Conservation (phyloP, 73 alveolate species). For the Uronychia binucleata region DNA sequence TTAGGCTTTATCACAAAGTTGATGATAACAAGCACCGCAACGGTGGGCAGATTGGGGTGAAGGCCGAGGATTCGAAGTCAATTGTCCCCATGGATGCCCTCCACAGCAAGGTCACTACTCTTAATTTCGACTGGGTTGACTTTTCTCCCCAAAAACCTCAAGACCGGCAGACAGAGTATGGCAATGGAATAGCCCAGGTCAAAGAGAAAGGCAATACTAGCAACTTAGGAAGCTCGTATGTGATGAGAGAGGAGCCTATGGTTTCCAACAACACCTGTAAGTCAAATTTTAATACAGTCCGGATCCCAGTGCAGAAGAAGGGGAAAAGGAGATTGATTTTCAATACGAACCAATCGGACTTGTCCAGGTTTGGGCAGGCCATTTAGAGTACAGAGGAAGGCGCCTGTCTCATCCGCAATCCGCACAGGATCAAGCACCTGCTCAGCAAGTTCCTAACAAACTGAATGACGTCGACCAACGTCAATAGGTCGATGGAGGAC, state of each 20-base stretch:
- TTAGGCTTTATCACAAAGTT: not conserved
- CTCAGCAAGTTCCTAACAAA: not conserved
- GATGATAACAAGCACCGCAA: not conserved
- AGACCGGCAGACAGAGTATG: not conserved
- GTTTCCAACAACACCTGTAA: too few species aligned
- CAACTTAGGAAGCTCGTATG: too few species aligned
- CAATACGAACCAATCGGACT: not conserved
- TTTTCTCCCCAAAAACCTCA: not conserved
- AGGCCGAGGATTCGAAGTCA: not conserved
- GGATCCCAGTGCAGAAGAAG: not conserved
- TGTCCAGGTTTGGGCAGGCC: not conserved
- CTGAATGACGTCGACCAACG: not conserved
- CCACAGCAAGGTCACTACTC: not conserved
- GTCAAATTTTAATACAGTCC: not conserved
- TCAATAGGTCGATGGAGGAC: not conserved
- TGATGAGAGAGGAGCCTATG: too few species aligned
- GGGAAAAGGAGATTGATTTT: not conserved
- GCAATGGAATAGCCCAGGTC: too few species aligned
- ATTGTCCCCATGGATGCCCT: not conserved
- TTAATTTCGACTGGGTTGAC: not conserved
- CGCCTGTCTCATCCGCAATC: not conserved
- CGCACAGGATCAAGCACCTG: not conserved
- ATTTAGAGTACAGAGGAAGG: not conserved
- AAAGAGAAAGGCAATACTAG: too few species aligned
- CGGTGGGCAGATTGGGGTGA: not conserved